Conservation (phyloP, 345 rosid species). For the Cochlearia excelsa region DNA sequence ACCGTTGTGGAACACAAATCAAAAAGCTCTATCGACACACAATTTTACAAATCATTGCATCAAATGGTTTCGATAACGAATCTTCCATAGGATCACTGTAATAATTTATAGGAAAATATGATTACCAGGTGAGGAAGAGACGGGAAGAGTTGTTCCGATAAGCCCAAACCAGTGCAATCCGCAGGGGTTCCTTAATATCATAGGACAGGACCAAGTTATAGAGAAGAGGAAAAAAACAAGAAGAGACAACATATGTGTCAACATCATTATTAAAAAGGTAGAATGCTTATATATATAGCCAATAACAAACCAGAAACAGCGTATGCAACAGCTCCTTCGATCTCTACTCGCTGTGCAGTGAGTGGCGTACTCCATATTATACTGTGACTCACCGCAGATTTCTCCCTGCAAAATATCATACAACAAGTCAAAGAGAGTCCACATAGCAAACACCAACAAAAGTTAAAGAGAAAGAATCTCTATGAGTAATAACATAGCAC, state of each 20-base stretch:
- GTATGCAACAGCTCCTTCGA: constrained; percentile 71
- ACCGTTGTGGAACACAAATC: not conserved
- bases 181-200: constrained; percentile 74
- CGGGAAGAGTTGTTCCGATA: constrained; percentile 68
- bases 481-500: too few species aligned
- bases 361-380: constrained; percentile 78
- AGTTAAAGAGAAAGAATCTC: too few species aligned
- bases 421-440: too few species aligned
- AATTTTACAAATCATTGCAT: not conserved
- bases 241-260: constrained; percentile 1
- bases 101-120: not conserved
- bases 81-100: too few species aligned
- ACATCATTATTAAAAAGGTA: not conserved
- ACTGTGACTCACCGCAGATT: constrained; percentile 79
- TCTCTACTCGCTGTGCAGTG: constrained; percentile 49
- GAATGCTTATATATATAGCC: not conserved
- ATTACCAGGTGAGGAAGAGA: constrained; percentile 78
- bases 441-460: too few species aligned
- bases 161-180: constrained; percentile 78
- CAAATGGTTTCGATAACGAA: too few species aligned
- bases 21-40: constrained; percentile 5
- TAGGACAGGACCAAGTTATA: constrained; percentile 4
- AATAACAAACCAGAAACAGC: constrained; percentile 63
- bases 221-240: not conserved
- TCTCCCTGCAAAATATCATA: constrained; percentile 47